These are phyloP conservation scores for Tuber aestivum DNA, from an alignment of 495 filamentous ascomycete genomes.

Conservation along the genomic window DNA sequence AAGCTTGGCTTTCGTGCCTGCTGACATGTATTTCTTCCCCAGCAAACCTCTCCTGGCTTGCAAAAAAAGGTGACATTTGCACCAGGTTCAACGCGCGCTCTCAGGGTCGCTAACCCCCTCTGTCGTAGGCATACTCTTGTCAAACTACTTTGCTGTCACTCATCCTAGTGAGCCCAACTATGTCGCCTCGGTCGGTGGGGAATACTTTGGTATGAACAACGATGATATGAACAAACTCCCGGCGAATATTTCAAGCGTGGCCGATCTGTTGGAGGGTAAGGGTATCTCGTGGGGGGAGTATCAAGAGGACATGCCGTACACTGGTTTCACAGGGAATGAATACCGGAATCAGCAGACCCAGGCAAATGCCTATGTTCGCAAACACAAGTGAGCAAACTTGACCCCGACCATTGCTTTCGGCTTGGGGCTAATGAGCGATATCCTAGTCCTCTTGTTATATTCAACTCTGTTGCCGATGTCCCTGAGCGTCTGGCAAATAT, in stretches of 20 bases:
- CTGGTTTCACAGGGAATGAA: constrained; percentile 59
- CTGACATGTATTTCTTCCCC: not conserved
- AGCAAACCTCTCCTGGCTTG: constrained; percentile 53
- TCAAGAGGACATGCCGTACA: constrained; percentile 63
- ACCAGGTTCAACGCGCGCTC: not conserved
- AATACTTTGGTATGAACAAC: constrained; percentile 64
- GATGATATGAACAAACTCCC: constrained; percentile 53
- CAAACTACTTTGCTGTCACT: constrained; percentile 59
- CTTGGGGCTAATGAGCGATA: not conserved
- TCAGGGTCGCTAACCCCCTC: not conserved
- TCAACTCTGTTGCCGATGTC: constrained; percentile 54
- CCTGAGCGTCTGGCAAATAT: constrained; percentile 54
- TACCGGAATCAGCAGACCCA: constrained; percentile 52
- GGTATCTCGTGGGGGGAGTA: constrained; percentile 65
- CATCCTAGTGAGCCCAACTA: constrained; percentile 72
- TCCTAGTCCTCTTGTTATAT: constrained; percentile 53
- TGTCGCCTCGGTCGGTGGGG: constrained; percentile 56
- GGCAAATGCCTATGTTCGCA: constrained; percentile 66
- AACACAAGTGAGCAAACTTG: constrained; percentile 55
- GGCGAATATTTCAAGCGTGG: constrained; percentile 60
- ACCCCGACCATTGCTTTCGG: not conserved
- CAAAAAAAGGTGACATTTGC: constrained; percentile 46
- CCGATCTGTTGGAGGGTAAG: constrained; percentile 63
- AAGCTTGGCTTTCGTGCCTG: not conserved
- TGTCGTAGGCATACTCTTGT: constrained; percentile 51